These are phyloP conservation scores for Hypomyces rosellus DNA, from an alignment of 2,329 filamentous ascomycete genomes.

Conservation along the genomic window DNA sequence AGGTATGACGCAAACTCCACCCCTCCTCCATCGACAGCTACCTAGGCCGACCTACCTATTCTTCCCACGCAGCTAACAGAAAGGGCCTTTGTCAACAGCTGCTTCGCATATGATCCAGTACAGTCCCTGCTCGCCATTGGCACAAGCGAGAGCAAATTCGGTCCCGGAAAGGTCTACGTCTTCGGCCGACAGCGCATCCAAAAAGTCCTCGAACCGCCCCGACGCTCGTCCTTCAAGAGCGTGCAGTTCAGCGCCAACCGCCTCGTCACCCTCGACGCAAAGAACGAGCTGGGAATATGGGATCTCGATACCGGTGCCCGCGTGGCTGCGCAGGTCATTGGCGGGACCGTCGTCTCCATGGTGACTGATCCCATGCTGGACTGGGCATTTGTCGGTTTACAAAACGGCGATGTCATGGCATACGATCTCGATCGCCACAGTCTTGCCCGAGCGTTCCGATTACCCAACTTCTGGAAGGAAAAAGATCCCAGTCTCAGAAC, in stretches of 20 bases:
- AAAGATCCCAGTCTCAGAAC: constrained; percentile 59
- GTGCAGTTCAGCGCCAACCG: constrained; percentile 84
- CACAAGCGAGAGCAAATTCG: constrained; percentile 80
- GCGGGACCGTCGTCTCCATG: constrained; percentile 67
- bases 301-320: constrained; percentile 65
- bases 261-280: constrained; percentile 75
- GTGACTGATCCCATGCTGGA: constrained; percentile 86
- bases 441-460: constrained; percentile 63
- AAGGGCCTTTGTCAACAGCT: constrained; percentile 38
- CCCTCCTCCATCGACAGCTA: neutral
- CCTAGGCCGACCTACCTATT: too few species aligned
- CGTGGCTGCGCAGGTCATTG: constrained; percentile 65
- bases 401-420: constrained; percentile 79
- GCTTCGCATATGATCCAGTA: constrained; percentile 84
- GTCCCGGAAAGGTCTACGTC: constrained; percentile 81
- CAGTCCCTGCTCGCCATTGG: constrained; percentile 91
- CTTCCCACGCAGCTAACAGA: constrained; percentile 8
- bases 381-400: constrained; percentile 81
- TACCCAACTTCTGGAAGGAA: constrained; percentile 82
- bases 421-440: constrained; percentile 84
- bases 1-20: constrained; percentile 35
- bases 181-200: constrained; percentile 77
- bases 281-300: constrained; percentile 80
- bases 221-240: constrained; percentile 66
- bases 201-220: constrained; percentile 64